Evolutionary conservation across 768 basidiomycete species (phyloP), one percentile per base, ranked within the genome.

Genomic region (Rickenella mellea): DNA sequence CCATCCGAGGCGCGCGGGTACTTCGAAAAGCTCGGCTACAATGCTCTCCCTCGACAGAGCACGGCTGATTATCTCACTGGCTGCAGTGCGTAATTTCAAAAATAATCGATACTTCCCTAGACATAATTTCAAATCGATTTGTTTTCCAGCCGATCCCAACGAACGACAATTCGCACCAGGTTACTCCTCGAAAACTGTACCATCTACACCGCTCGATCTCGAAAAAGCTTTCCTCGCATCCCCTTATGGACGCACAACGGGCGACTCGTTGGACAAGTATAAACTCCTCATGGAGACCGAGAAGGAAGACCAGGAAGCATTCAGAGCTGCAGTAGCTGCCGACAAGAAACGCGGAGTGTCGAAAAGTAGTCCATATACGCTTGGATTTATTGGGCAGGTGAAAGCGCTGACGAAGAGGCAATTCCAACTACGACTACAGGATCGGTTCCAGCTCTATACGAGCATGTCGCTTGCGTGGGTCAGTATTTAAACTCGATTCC

Each of bases 51-150:
- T 42, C 79, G 88, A 28, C 89, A 92, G 59, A 87, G 78, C 50
- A 86, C 84, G 11, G 78, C 88, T 8, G 89, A 92, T 56, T 92
- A 85, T 58, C 71, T 92, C 17, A 86, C 85, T 17, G 82, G 82
- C 5, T 83, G 80, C 60, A 84, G 33, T 36, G 24, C 10, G 33
- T 17, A 19, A 7, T 36, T 10, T 11, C 33, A n/a, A n/a, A n/a
- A n/a, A n/a, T n/a, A n/a, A n/a, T 42, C 12, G 20, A 20, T 42
- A 50, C 46, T 46, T 50, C 5, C 48, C 42, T 3, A 60, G 59
- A 33, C 60, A 63, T 44, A 63, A 56, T 58, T 7, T 62, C 63
- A 17, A 41, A 66, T 68, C 49, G 68, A 66, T 52, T 51, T 68
- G 9, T 15, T 30, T 15, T 36, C 3, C 35, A 69, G 66, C 91